These are phyloP conservation scores for Penicillium rolfsii DNA, from an alignment of 2,329 filamentous ascomycete genomes.

Conservation along the genomic window DNA sequence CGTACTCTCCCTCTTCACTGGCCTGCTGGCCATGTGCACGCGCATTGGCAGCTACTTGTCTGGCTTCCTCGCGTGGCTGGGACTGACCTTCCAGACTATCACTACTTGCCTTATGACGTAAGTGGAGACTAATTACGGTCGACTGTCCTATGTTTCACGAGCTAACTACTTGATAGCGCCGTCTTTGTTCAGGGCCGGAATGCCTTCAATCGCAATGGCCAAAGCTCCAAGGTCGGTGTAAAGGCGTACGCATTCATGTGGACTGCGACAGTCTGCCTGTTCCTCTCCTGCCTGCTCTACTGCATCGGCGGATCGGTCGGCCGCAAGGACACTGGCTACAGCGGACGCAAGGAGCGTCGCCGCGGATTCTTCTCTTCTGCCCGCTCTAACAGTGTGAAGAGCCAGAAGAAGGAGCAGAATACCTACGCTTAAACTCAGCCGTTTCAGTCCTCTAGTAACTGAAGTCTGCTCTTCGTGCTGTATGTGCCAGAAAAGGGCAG, in stretches of 20 bases:
- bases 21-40: conserved; percentile 55
- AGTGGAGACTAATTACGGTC: conserved; percentile 38
- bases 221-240: conserved; percentile 55
- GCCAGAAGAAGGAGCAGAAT: conserved; percentile 33
- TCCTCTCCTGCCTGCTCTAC: conserved; percentile 61
- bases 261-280: conserved; percentile 58
- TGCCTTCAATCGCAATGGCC: conserved; percentile 56
- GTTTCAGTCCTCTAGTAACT: neutral
- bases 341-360: conserved; percentile 41
- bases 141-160: neutral
- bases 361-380: conserved; percentile 43
- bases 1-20: conserved; percentile 50
- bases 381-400: conserved; percentile 34
- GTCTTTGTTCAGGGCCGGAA: conserved; percentile 63
- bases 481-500: neutral
- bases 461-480: neutral
- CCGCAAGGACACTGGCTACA: conserved; percentile 39
- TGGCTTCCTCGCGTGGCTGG: conserved; percentile 56
- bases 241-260: conserved; percentile 67
- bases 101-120: conserved; percentile 65
- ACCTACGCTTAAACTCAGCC: conserved; percentile 27
- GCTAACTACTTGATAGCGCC: conserved; percentile 49
- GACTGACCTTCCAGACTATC: conserved; percentile 62
- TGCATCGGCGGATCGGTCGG: conserved; percentile 53
- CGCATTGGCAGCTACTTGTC: conserved; percentile 57